phyloP scores from a whole-genome alignment of 2,329 filamentous ascomycete species.

The Ophiostoma fasciatum region DNA sequence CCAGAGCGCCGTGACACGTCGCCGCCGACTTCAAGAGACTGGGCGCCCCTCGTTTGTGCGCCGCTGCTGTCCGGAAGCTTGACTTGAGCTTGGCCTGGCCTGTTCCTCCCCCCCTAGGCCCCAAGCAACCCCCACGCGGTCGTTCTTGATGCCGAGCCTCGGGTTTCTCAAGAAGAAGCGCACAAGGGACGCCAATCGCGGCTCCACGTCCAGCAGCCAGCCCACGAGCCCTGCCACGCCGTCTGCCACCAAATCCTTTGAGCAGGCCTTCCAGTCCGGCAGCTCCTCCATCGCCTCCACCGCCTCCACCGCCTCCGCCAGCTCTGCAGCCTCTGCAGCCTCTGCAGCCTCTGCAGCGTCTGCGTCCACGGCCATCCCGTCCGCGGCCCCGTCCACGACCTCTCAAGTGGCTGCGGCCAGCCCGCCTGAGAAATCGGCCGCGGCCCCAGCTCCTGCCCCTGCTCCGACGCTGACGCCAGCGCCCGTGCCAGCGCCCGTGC shows the following conservation, averaged over 20 bases:
- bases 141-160: constrained; percentile 66
- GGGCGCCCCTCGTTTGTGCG: too few species aligned
- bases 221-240: constrained; percentile 49
- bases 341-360: too few species aligned
- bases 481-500: too few species aligned
- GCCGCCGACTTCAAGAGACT: too few species aligned
- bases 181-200: constrained; percentile 76
- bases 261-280: constrained; percentile 25
- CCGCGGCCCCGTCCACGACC: constrained; percentile 8
- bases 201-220: constrained; percentile 52
- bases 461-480: constrained; percentile 16
- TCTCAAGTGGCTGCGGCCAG: constrained; percentile 3
- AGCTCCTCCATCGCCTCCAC: constrained; percentile 10
- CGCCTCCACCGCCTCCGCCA: too few species aligned
- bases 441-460: constrained; percentile 12
- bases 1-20: too few species aligned
- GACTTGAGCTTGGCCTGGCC: constrained; percentile 2
- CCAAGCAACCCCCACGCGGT: not conserved
- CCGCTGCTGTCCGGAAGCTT: too few species aligned
- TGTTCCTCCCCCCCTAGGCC: not conserved
- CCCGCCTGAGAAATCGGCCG: constrained; percentile 14
- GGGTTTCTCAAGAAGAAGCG: constrained; percentile 97
- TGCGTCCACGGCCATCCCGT: constrained; percentile 7
- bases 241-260: constrained; percentile 37
- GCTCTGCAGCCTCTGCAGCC: too few species aligned